phyloP scores from a whole-genome alignment of 441 rosid genomes.

The Populus hybrid region DNA sequence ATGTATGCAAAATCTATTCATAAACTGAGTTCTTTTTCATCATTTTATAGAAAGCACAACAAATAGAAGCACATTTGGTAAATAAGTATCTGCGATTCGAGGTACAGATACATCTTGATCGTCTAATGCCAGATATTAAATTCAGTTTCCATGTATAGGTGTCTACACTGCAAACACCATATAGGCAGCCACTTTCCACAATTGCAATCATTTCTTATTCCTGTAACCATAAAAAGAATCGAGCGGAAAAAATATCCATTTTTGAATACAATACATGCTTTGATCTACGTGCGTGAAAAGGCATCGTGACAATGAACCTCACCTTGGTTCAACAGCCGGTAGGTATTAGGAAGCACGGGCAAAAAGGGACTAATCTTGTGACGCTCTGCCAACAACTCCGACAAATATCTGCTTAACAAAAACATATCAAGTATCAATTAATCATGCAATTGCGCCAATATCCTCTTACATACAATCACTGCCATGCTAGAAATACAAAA shows the following conservation, averaged over 20 bases:
- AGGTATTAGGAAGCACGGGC: slow-evolving; percentile 62
- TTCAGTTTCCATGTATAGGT: neutral
- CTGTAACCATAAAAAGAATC: neutral
- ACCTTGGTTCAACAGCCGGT: slow-evolving; percentile 80
- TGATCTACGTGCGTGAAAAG: neutral
- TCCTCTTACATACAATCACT: neutral
- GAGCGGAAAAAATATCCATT: neutral
- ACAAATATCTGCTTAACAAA: slow-evolving; percentile 58
- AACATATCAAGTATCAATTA: slow-evolving; percentile 5
- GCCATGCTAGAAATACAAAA: neutral
- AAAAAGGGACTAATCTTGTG: slow-evolving; percentile 74
- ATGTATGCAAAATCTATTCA: too few species aligned
- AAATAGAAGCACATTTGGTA: neutral
- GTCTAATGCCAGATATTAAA: neutral
- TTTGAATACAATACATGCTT: neutral
- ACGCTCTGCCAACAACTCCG: slow-evolving; percentile 73
- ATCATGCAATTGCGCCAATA: slow-evolving; percentile 6
- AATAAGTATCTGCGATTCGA: neutral
- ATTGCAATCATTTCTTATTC: neutral
- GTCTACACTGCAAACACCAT: neutral
- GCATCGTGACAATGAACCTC: slow-evolving; percentile 20
- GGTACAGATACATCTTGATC: neutral
- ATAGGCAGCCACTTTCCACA: neutral
- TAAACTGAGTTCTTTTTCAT: neutral
- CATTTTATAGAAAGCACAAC: neutral